Base-by-base conservation (phyloP, 2,329 filamentous ascomycete genomes). In the Ambrosiella beaveri region DNA sequence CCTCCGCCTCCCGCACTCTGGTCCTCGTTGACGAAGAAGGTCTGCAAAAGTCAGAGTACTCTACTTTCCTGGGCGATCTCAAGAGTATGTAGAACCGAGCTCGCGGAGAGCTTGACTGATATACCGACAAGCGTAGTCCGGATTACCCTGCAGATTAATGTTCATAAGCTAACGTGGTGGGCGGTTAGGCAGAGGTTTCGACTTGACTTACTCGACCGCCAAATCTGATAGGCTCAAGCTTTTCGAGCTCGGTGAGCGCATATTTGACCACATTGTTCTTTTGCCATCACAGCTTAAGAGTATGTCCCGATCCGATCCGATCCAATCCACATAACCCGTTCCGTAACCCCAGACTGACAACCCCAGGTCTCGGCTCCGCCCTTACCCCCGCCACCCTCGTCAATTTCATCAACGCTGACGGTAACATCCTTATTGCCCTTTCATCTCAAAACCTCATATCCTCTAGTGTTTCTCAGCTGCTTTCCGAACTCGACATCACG, bases 231-330 rank as follows among this genome's bases (percentile, higher is more conserved):
- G 77, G 55, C 73, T 97, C 65, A 78, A 80, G 56, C 77, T 98
- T 63, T 95, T 96, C 74, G 77, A 81, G 67, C 82, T 93, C 63
- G 93, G 91, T 68, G 88, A 93, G 73, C 82, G 86, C 69, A 82
- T 80, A 62, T 97, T 90, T 71, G 91, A 97, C 72, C 91, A 98
- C 71, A 74, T 97, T 63, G 71, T 97, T 63, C 78, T 98, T 64
- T 81, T 97, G 63, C 93, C 93, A 56, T 82, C 84, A 61, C 95
- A 91, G 71, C 81, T 87, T 38, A 98, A 98, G 79, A 90, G 86
- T 88, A 68, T 58, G 69, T 65, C 41, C 40, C 39, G 2, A 19
- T 45, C 49, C 55, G 39, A 57, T 62, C 9, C 12, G 9, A 40
- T 27, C 15, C 8, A 1, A 54, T 7, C 13, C 36, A 51, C 44